Percentiles rank a stretch among this genome's conserved stretches.
Conservation (phyloP, 1,284 basidiomycete genomes). For the Trichosporon sp. region DNA sequence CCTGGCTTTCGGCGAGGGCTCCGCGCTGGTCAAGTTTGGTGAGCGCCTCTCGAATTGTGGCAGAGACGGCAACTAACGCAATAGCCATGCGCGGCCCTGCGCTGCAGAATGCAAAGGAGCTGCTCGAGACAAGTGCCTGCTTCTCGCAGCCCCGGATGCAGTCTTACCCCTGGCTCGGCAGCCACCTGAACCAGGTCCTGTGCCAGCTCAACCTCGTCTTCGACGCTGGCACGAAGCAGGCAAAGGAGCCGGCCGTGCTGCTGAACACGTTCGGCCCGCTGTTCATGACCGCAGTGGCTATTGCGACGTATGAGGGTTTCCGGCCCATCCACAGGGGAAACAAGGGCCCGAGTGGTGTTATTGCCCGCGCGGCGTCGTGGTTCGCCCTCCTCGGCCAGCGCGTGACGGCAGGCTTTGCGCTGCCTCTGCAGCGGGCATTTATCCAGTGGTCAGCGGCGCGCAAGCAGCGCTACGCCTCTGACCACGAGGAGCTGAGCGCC, state of each 20-base stretch:
- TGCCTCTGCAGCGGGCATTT: slow-evolving; percentile 8
- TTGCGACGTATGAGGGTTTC: slow-evolving; percentile 12
- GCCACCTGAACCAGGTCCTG: slow-evolving; percentile 4
- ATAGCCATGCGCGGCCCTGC: neutral
- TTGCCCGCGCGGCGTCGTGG: slow-evolving; percentile 5
- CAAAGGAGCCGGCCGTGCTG: slow-evolving; percentile 1
- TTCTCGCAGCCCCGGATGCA: neutral
- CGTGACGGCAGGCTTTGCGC: slow-evolving; percentile 9
- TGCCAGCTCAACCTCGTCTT: slow-evolving; percentile 13
- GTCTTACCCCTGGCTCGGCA: slow-evolving; percentile 2
- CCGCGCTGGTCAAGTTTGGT: neutral
- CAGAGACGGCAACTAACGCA: neutral
- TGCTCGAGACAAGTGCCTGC: neutral
- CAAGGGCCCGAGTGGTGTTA: neutral
- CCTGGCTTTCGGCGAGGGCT: neutral
- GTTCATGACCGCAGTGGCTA: neutral
- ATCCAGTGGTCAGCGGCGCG: neutral
- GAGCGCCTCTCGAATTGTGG: neutral
- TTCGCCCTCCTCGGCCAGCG: slow-evolving; percentile 13
- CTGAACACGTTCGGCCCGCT: slow-evolving; percentile 8
- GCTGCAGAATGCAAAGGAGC: neutral
- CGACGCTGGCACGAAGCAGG: neutral
- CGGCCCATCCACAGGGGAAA: slow-evolving; percentile 4
- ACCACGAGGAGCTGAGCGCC: neutral
- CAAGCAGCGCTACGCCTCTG: neutral